Evolutionary conservation across 306 rosid genomes (phyloP), one percentile per base, ranked within the genome.

Genomic region (Senna siamea): DNA sequence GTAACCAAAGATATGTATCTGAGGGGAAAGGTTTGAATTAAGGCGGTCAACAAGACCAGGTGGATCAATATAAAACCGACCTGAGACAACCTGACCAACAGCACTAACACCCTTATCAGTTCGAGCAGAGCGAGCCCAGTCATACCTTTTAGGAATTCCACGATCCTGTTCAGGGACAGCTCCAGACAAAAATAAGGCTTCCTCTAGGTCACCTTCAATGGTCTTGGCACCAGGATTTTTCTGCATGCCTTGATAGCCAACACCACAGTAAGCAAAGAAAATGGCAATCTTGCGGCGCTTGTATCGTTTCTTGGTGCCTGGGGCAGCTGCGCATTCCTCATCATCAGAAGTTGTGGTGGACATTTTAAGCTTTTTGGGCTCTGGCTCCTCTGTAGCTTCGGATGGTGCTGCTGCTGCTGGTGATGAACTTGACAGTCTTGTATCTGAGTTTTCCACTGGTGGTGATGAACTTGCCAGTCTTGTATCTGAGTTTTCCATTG

Each of bases 91-190:
- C 80, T 93, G 97, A 6, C 97, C 97, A 53, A 94, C 91, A 47
- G 98, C 98, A 87, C 94, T 89, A 56, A 94, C 98, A 38, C 98
- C 98, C 87, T 93, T 91, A 69, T 93, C 98, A 3, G 97, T 93
- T 48, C 97, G 89, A 58, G 98, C 92, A 1, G 97, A 93, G 44
- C 97, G 96, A 58, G 98, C 91, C 96, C 96, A 93, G 41, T 93
- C 97, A 58, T 89, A 91, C 10, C 94, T 87, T 69, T 87, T 84
- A 17, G 96, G 84, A 53, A 38, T 66, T 72, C 87, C 89, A 2
- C 93, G 96, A 72, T 89, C 97, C 12, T 88, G 94, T 37, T 93
- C 97, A 47, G 98, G 91, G 5, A 91, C 94, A 26, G 88, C 96
- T 38, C 92, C 92, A 75, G 98, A 78, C 35, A 44, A 75, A 81